Evolutionary conservation across 2,329 filamentous ascomycete genomes (phyloP), one percentile per base, ranked within the genome.

Genomic region (Basipetospora chlamydospora): DNA sequence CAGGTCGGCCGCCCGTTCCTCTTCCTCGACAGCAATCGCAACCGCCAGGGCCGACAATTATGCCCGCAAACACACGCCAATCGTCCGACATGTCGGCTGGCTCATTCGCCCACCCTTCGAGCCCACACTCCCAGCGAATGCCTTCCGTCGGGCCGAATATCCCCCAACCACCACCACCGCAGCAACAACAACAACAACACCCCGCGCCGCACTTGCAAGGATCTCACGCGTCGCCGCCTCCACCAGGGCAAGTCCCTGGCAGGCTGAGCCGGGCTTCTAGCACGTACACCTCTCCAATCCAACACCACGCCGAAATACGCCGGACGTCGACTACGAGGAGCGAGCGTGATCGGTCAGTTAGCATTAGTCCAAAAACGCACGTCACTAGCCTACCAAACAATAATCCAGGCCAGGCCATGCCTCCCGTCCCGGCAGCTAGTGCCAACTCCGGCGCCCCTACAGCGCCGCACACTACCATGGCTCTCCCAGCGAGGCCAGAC

Each of bases 321-420:
- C 60, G 60, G 53, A 56, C 70, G 50, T 64, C 66, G 29, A 61
- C 66, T 40, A 67, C 68, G 29, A 64, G 66, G 33, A 66, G 66
- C 43, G 78, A 84, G 38, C 70, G 79, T 47, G 80, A 82, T 42
- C 64, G 70, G 34, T 83, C 77, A 51, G 55, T 80, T 37, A 87
- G 80, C 49, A 73, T 88, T 35, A 88, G 81, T 52, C 83, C 84
- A 21, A 86, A 84, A 58, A 85, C 81, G 25, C 66, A 70, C 43
- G 60, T 77, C 12, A 59, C 66, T 26, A 72, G 66, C 45, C 49
- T 72, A 26, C 60, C 60, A 40, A 66, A 56, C 50, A 64, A 54
- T 47, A 47, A 57, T 30, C 58, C 61, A 35, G 47, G 45, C 10
- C 33, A 28, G 13, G 15, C 12, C 29, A 22, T 30, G 13, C 28